Conservation (phyloP, 345 rosid genomes). For the Odontarrhena argentea region DNA sequence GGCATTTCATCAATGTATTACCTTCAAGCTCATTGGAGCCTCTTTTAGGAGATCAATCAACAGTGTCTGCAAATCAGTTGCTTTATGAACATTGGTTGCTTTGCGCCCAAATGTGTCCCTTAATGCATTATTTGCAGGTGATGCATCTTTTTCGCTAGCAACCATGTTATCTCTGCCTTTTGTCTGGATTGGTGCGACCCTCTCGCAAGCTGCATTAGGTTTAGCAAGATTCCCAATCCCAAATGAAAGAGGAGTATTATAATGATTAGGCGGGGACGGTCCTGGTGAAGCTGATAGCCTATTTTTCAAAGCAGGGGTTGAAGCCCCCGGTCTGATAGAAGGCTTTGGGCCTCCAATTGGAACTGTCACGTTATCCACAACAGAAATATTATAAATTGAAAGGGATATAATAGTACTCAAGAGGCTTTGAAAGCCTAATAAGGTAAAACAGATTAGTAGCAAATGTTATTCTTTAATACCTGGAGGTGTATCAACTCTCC, state of each 20-base stretch:
- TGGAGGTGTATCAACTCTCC: constrained; percentile 73
- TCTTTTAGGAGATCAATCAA: constrained; percentile 63
- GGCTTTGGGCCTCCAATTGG: constrained; percentile 50
- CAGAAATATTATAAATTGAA: background rate
- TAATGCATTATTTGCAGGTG: constrained; percentile 40
- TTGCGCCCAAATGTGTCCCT: constrained; percentile 52
- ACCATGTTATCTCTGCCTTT: constrained; percentile 55
- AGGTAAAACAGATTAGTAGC: constrained; percentile 13
- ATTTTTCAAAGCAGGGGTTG: constrained; percentile 52
- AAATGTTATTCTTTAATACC: constrained; percentile 50
- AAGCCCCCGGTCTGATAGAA: constrained; percentile 54
- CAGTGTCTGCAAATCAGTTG: constrained; percentile 64
- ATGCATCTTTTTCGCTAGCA: constrained; percentile 57
- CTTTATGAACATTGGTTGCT: constrained; percentile 49
- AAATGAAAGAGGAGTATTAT: constrained; percentile 54
- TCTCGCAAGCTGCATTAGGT: constrained; percentile 48
- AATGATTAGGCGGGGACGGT: constrained; percentile 61
- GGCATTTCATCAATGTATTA: constrained; percentile 36
- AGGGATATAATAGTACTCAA: constrained; percentile 17
- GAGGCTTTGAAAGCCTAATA: constrained; percentile 31
- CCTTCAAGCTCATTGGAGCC: constrained; percentile 89
- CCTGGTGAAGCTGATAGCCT: constrained; percentile 72
- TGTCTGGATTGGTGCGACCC: constrained; percentile 40
- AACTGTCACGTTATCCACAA: constrained; percentile 27
- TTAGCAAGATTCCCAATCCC: constrained; percentile 54